Conservation (phyloP, 2,329 filamentous ascomycete species). For the Penicillium occitanis region DNA sequence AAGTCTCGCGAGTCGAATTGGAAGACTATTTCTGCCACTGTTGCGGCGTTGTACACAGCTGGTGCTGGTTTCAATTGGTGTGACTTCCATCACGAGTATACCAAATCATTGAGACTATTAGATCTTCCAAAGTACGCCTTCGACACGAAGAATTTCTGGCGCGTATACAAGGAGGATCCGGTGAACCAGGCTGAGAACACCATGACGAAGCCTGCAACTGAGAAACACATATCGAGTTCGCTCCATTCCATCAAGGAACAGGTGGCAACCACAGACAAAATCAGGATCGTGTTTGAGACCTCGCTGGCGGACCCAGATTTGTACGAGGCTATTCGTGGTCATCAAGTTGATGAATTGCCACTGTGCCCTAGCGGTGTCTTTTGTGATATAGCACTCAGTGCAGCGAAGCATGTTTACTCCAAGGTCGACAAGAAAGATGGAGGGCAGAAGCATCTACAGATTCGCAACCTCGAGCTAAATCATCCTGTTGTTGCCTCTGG, state of each 20-base stretch:
- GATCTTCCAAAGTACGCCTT: not conserved
- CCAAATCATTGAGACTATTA: not conserved
- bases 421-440: not conserved
- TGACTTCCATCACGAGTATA: not conserved
- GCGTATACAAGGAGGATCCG: not conserved
- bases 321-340: not conserved
- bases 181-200: not conserved
- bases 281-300: not conserved
- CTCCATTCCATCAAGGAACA: not conserved
- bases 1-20: not conserved
- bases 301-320: not conserved
- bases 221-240: not conserved
- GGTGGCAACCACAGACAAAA: not conserved
- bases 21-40: not conserved
- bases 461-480: not conserved
- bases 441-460: not conserved
- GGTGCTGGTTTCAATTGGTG: not conserved
- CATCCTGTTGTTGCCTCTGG: not conserved
- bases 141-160: not conserved
- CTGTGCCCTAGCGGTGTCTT: not conserved
- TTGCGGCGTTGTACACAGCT: not conserved
- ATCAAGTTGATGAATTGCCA: not conserved
- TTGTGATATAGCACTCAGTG: not conserved
- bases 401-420: not conserved
- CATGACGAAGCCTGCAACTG: not conserved